Conservation (phyloP, 352 stramenopile genomes). For the Globisporangium iwayamae region DNA sequence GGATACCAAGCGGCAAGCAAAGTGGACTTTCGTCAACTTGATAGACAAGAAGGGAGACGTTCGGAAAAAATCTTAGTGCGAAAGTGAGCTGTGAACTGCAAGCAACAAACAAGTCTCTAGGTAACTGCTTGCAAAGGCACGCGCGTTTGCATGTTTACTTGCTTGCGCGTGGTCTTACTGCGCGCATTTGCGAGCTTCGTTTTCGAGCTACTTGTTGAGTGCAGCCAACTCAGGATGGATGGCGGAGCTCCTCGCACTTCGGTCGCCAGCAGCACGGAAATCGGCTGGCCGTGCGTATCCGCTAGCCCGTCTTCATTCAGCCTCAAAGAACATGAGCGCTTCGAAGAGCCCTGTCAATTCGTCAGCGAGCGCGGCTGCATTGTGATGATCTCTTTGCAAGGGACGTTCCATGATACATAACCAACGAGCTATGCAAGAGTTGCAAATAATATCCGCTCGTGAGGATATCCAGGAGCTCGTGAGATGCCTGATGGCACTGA, state of each 20-base stretch:
- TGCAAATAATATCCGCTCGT: too few relatives aligned
- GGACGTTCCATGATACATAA: too few relatives aligned
- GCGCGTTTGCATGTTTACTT: too few relatives aligned
- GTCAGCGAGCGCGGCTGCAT: background rate
- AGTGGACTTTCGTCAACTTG: background rate
- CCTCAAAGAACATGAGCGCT: background rate
- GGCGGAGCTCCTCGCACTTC: constrained; percentile 1
- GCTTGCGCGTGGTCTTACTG: too few relatives aligned
- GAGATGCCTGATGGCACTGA: too few relatives aligned
- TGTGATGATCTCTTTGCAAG: background rate
- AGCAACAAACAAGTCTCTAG: too few relatives aligned
- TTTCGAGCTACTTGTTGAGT: background rate
- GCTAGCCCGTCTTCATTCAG: background rate
- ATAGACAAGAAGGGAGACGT: background rate
- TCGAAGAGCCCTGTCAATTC: background rate
- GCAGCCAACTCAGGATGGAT: background rate
- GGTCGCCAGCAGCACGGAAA: constrained; percentile 9
- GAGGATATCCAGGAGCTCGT: too few relatives aligned
- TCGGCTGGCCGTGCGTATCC: constrained; percentile 3
- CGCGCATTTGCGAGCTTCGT: too few relatives aligned
- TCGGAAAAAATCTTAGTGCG: too few relatives aligned
- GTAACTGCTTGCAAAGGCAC: too few relatives aligned
- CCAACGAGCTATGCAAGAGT: too few relatives aligned
- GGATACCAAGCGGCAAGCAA: background rate
- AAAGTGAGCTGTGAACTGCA: too few relatives aligned